Evolutionary conservation across 495 filamentous ascomycete genomes (phyloP).

Genomic region (Platismatia glauca): DNA sequence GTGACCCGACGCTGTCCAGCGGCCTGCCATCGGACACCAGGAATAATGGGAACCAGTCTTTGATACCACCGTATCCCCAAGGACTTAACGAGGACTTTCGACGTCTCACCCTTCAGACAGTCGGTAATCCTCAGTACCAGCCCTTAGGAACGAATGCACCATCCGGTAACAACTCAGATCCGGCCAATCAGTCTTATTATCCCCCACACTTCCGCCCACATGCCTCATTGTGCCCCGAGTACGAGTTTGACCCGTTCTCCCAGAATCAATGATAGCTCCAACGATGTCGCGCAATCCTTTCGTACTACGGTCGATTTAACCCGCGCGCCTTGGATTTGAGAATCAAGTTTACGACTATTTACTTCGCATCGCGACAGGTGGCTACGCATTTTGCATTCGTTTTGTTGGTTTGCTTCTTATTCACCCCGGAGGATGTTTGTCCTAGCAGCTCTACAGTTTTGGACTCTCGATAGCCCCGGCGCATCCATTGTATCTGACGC

Average conservation of each 20-base stretch:
- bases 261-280: not conserved
- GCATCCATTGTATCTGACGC: not conserved
- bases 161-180: not conserved
- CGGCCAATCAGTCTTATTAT: not conserved
- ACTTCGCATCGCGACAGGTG: not conserved
- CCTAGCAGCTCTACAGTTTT: not conserved
- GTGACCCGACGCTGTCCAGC: not conserved
- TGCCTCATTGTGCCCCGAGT: not conserved
- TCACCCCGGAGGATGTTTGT: not conserved
- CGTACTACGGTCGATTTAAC: not conserved
- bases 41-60: not conserved
- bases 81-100: not conserved
- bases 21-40: not conserved
- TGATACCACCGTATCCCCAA: not conserved
- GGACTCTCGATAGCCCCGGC: not conserved
- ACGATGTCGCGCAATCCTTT: not conserved
- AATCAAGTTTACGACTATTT: not conserved
- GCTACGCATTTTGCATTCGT: not conserved
- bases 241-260: not conserved
- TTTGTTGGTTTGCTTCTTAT: not conserved
- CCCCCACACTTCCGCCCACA: not conserved
- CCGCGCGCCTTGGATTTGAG: not conserved
- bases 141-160: not conserved
- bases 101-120: not conserved
- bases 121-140: not conserved